Conservation (phyloP, 129 eudicot species). For the Lactuca saligna region DNA sequence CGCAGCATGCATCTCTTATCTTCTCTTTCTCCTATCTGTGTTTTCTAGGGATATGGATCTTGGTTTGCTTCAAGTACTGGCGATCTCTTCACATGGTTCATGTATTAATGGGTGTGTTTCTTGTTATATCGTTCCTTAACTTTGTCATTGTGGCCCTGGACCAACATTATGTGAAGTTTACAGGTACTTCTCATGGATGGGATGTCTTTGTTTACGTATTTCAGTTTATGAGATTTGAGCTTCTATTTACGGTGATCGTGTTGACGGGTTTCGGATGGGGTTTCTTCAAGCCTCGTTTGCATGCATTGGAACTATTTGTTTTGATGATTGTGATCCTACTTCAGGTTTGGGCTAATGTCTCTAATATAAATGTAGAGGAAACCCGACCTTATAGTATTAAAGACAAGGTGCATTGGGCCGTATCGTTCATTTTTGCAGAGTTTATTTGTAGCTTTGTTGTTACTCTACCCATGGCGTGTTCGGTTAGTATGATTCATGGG, state of each 20-base stretch:
- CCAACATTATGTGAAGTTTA: conserved; percentile 76
- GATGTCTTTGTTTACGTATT: conserved; percentile 88
- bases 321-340: no score
- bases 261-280: conserved; percentile 97
- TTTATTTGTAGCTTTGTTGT: conserved; percentile 78
- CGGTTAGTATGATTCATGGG: conserved; percentile 34
- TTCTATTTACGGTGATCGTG: conserved; percentile 89
- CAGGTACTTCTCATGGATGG: conserved; percentile 98
- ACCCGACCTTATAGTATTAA: conserved; percentile 80
- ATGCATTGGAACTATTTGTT: not conserved
- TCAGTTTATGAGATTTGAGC: conserved; percentile 77
- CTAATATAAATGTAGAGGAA: conserved; percentile 38
- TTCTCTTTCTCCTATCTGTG: conserved; percentile 51
- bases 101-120: conserved; percentile 64
- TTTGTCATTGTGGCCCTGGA: conserved; percentile 92
- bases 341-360: conserved; percentile 57
- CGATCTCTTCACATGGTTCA: conserved; percentile 76
- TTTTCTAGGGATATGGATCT: conserved; percentile 57
- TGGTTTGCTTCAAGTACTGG: conserved; percentile 42
- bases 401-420: conserved; percentile 33
- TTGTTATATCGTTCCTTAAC: conserved; percentile 71
- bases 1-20: conserved; percentile 68
- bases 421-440: not conserved
- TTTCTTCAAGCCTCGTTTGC: conserved; percentile 77
- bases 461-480: conserved; percentile 96